phyloP scores from a whole-genome alignment of 2,329 filamentous ascomycete species.

The Aspergillus sp. region DNA sequence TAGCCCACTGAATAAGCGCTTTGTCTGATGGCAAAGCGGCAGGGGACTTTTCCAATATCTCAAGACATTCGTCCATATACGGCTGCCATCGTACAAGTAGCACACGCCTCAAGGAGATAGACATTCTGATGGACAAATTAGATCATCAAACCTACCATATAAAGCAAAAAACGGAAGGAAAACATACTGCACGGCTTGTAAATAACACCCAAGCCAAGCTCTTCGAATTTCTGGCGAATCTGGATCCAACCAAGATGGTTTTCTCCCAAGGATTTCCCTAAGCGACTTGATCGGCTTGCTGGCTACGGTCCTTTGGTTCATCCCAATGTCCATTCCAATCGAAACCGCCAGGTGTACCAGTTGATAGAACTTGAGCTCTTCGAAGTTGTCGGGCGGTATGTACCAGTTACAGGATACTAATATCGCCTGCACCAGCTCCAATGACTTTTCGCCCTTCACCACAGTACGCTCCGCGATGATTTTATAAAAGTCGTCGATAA shows the following conservation, averaged over 20 bases:
- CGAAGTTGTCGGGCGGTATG: constrained; percentile 73
- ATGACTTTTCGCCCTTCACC: constrained; percentile 69
- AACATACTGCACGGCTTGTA: constrained; percentile 52
- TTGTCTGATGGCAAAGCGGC: constrained; percentile 55
- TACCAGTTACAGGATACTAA: constrained; percentile 79
- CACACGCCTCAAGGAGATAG: constrained; percentile 55
- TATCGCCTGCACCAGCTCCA: constrained; percentile 78
- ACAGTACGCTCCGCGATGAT: constrained; percentile 70
- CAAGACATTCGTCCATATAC: constrained; percentile 60
- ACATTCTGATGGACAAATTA: constrained; percentile 39
- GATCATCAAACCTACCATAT: neutral
- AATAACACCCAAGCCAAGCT: constrained; percentile 59
- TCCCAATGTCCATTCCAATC: constrained; percentile 78
- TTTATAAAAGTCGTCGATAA: constrained; percentile 67
- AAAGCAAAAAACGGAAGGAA: neutral
- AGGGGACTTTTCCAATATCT: constrained; percentile 52
- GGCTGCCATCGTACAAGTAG: constrained; percentile 58
- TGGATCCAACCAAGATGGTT: constrained; percentile 36
- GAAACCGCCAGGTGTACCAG: constrained; percentile 74
- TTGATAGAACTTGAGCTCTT: constrained; percentile 87
- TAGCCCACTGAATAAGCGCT: constrained; percentile 53
- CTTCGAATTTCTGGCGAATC: constrained; percentile 54
- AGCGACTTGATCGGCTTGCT: constrained; percentile 27
- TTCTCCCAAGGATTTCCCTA: constrained; percentile 36
- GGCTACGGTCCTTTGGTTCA: constrained; percentile 53